These are phyloP conservation scores for Fistulifera solaris DNA, from an alignment of 108 stramenopile genomes.

Conservation along the genomic window DNA sequence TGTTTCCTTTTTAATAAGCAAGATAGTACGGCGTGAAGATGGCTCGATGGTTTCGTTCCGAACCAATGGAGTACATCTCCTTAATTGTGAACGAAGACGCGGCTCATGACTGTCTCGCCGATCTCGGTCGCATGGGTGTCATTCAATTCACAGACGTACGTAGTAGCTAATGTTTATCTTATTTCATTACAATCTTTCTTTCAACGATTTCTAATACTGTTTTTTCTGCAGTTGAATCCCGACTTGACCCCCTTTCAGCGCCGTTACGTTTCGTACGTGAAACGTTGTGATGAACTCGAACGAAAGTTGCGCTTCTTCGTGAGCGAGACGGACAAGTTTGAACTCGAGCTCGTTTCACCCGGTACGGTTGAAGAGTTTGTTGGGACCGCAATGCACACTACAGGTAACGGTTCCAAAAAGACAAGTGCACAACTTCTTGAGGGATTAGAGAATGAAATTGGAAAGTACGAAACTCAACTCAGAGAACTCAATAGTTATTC, in stretches of 20 bases:
- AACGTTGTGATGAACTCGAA: constrained; percentile 97
- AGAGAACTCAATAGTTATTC: constrained; percentile 87
- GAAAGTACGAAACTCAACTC: constrained; percentile 87
- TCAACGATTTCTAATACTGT: background rate
- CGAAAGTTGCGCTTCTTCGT: constrained; percentile 92
- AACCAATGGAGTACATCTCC: constrained; percentile 97
- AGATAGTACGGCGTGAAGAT: constrained; percentile 22
- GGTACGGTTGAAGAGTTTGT: constrained; percentile 59
- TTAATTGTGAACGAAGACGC: constrained; percentile 96
- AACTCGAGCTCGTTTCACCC: constrained; percentile 55
- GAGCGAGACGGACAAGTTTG: constrained; percentile 86
- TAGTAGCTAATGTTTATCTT: constrained; percentile 4
- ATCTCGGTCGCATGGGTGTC: constrained; percentile 85
- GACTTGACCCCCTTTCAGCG: constrained; percentile 98
- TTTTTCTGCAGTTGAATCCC: constrained; percentile 70
- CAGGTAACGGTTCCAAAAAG: constrained; percentile 26
- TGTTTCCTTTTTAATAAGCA: too few relatives aligned
- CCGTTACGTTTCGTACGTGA: constrained; percentile 93
- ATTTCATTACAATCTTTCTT: constrained; percentile 1
- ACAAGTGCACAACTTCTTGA: constrained; percentile 75
- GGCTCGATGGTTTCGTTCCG: constrained; percentile 97
- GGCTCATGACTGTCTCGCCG: constrained; percentile 87
- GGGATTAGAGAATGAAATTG: constrained; percentile 82
- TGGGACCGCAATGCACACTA: constrained; percentile 18
- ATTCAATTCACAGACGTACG: constrained; percentile 95